phyloP scores from a whole-genome alignment of 2,329 filamentous ascomycete genomes.

The Ilyonectria robusta region DNA sequence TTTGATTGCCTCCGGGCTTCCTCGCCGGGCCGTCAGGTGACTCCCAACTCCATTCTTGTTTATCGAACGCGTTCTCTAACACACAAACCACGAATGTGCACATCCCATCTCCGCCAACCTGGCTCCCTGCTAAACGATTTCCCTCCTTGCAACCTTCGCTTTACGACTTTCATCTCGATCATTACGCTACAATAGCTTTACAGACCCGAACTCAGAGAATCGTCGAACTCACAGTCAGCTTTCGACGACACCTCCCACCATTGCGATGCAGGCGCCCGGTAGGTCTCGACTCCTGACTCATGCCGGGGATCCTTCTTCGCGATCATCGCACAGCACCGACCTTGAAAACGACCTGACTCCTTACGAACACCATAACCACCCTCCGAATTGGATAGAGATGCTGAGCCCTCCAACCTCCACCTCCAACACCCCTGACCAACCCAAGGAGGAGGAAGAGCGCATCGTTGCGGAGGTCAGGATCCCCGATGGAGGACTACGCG shows the following conservation, averaged over 20 bases:
- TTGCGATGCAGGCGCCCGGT: background rate
- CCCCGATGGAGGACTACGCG: conserved; percentile 48
- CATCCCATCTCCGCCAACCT: background rate
- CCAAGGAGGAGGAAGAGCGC: background rate
- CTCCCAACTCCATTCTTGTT: background rate
- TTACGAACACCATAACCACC: background rate
- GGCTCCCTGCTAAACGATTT: background rate
- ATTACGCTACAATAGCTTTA: background rate
- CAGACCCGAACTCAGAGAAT: background rate
- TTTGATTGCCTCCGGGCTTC: background rate
- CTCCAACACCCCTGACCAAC: background rate
- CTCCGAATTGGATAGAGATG: background rate
- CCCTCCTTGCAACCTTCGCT: background rate
- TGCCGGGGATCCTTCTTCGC: background rate
- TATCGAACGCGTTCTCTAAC: background rate
- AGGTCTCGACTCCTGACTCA: background rate
- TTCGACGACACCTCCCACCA: background rate
- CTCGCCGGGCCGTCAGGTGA: background rate
- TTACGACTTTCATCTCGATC: background rate
- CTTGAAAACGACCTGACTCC: background rate
- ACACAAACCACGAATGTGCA: background rate
- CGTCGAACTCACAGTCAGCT: background rate
- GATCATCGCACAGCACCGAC: background rate
- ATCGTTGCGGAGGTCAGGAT: background rate
- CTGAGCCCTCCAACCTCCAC: background rate